Percentiles rank a stretch among this genome's conserved stretches.
phyloP scores from a whole-genome alignment of 129 eudicot species.

The Helichrysum umbraculigerum region DNA sequence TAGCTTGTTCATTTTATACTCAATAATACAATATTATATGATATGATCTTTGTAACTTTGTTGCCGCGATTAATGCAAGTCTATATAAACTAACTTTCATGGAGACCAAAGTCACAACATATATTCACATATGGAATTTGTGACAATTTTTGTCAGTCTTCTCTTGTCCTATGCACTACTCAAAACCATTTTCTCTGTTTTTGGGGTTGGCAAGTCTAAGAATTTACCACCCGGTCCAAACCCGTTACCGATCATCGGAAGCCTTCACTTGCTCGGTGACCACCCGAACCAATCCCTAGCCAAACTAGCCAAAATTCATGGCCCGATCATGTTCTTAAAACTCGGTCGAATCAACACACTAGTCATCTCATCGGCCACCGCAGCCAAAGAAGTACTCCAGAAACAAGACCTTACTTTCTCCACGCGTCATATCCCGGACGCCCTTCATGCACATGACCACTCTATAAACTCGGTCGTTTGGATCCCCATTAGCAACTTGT shows the following conservation, averaged over 20 bases:
- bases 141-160: conserved; percentile 14
- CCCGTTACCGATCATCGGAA: conserved; percentile 42
- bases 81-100: background rate
- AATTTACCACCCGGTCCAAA: conserved; percentile 47
- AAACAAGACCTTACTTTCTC: conserved; percentile 62
- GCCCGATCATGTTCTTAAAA: conserved; percentile 44
- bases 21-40: background rate
- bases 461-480: conserved; percentile 26
- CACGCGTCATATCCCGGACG: conserved; percentile 48
- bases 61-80: background rate
- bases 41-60: too few relatives aligned
- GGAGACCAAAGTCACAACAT: too few relatives aligned
- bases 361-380: conserved; percentile 54
- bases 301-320: conserved; percentile 38
- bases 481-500: conserved; percentile 26
- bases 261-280: conserved; percentile 45
- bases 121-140: conserved; percentile 37
- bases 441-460: conserved; percentile 49
- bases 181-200: conserved; percentile 12
- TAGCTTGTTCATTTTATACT: too few relatives aligned
- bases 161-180: conserved; percentile 24
- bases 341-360: conserved; percentile 47
- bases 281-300: conserved; percentile 42
- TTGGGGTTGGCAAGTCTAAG: conserved; percentile 13
- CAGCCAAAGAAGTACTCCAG: conserved; percentile 61